Evolutionary conservation across 257 asterid genomes (phyloP), one percentile per base, ranked within the genome.

Genomic region (Phtheirospermum japonicum): DNA sequence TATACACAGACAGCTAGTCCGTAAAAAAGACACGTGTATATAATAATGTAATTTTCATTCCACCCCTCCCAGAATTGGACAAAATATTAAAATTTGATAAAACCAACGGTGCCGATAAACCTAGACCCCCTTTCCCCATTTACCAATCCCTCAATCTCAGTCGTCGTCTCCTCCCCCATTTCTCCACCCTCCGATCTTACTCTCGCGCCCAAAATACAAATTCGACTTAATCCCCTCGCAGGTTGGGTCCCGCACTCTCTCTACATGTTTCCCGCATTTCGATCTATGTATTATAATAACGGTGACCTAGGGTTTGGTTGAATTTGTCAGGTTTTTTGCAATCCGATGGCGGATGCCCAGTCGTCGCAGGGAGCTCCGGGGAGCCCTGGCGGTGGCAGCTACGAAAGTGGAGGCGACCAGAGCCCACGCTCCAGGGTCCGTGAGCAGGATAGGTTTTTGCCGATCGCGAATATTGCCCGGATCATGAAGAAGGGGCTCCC

Each of bases 401-500:
- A 82, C 53, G 89, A 86, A 33, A 83, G 94, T 18, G 90, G 94
- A 5, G 96, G 91, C 9, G 96, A 87, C 57, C 86, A 71, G 67
- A 84, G 88, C 65, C 94, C 90, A 5, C 81, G 85, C 69, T 75
- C 94, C n/a, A 73, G 80, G 5, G 87, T 85, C 51, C 83, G 96
- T 16, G 94, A 87, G 69, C 90, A 85, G 70, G 96, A 87, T 31
- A 79, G 94, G 79, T 87, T 82, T 63, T 63, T 87, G 68, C 94
- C 96, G 14, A 83, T 87, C 4, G 96, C 96, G 31, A 87, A 87
- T 64, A 85, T 87, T 37, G 78, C 91, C 66, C 77, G 96, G 77
- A 85, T 88, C 70, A 88, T 88, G 96, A 88, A 85, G 84, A 88
- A 82, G 80, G 87, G 76, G 32, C 85, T 87, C 9, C 96, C 96